These are phyloP conservation scores for Drechslerella stenobrocha DNA, from an alignment of 2,329 filamentous ascomycete species.

Conservation along the genomic window DNA sequence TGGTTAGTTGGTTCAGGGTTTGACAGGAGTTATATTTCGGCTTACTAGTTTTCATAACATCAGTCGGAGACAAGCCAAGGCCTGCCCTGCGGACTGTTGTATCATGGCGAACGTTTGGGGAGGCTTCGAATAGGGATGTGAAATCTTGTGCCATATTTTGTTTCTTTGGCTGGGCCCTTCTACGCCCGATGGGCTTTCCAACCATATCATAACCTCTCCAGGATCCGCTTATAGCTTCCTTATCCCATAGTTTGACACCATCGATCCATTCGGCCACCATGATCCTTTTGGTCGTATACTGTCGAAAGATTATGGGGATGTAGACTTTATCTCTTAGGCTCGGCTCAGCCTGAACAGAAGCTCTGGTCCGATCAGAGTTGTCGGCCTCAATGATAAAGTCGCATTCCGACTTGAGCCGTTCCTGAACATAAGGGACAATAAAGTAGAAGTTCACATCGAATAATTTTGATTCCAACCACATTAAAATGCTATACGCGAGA, in stretches of 20 bases:
- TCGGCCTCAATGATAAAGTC: slow-evolving; percentile 90
- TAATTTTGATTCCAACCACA: slow-evolving; percentile 52
- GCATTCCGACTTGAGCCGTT: slow-evolving; percentile 88
- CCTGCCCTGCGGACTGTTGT: slow-evolving; percentile 63
- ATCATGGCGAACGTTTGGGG: slow-evolving; percentile 25
- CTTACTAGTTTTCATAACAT: slow-evolving; percentile 89
- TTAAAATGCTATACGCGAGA: slow-evolving; percentile 45
- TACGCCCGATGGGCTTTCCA: slow-evolving; percentile 46
- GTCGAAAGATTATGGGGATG: slow-evolving; percentile 79
- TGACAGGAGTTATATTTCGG: neutral
- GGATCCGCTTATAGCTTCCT: slow-evolving; percentile 71
- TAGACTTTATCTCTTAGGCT: slow-evolving; percentile 79
- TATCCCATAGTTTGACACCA: slow-evolving; percentile 89
- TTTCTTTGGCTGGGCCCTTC: slow-evolving; percentile 16
- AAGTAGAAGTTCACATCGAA: slow-evolving; percentile 93
- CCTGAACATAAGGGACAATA: slow-evolving; percentile 87
- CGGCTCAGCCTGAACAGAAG: slow-evolving; percentile 73
- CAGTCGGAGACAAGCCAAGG: slow-evolving; percentile 76
- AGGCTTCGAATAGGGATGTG: slow-evolving; percentile 34
- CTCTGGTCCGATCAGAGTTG: slow-evolving; percentile 82
- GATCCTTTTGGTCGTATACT: slow-evolving; percentile 68
- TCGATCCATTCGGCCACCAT: slow-evolving; percentile 99
- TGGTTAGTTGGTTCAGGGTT: neutral
- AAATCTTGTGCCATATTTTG: slow-evolving; percentile 26
- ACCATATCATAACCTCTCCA: slow-evolving; percentile 73